Evolutionary conservation across 1,139 yeast genomes (phyloP), one percentile per base, ranked within the genome.

Genomic region (Suhomyces chickasaworum): DNA sequence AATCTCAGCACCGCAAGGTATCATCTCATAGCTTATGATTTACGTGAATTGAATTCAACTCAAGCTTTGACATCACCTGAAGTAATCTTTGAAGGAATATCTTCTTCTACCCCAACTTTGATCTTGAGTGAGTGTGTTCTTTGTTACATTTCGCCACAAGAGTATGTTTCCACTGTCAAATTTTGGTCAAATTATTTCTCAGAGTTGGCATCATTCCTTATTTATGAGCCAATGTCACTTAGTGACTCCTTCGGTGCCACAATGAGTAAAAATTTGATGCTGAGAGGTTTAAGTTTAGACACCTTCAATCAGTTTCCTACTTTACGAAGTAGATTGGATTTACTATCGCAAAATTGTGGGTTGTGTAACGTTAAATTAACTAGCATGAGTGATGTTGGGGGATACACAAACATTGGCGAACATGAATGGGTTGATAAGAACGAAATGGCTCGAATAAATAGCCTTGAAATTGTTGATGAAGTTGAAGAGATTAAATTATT

Each of bases 61-160:
- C 25, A 34, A 41, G 8, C 20, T 21, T 4, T 33, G 3, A 3
- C 29, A 25, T 10, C 29, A 8, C 4, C n/a, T 12, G 3, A 25
- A 9, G 13, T 10, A 12, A 6, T 42, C n/a, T 27, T 43, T 15
- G 23, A 48, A 10, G 35, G 47, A 9, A 54, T 83, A 30, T 74
- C 75, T 46, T 40, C 60, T 1, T 42, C 58, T 0, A 41, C 68
- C 1, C 95, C 95, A 1, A 89, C 97, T 0, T 60, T 93, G 8
- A 67, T 91, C 2, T 68, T 93, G 22, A 85, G 96, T 47, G 99
- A 93, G 64, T 93, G 98, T 66, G 91, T 91, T 41, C 71, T 93
- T 27, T 93, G 98, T 61, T 93, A 93, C 60, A 64, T 89, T 51
- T 76, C 80, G 3, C 83, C 88, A 0, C 64, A 65, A 1, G 81